Evolutionary conservation across 176 grass and related monocot genomes (phyloP), one percentile per base, ranked within the genome.

Genomic region (Ensete glaucum): DNA sequence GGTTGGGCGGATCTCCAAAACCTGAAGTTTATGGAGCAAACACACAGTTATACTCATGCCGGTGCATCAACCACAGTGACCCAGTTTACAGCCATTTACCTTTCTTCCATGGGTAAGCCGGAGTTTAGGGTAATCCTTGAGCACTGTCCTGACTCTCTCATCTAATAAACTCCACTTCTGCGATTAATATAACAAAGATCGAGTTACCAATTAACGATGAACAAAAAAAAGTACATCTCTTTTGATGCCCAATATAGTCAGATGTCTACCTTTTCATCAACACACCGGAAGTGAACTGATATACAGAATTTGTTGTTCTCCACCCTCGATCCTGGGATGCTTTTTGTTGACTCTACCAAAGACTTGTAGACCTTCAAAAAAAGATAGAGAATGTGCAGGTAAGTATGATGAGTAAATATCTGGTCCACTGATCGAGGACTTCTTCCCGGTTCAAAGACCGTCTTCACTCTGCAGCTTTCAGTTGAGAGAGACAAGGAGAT

Each of bases 291-390:
- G 69, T 72, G 69, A 72, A 72, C 69, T 8, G 69, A 72, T 12
- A 72, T 12, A 17, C 69, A 72, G 15, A 72, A 72, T 53, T 72
- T 72, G 51, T 72, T 72, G 69, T 72, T 72, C 51, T 72, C 69
- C 69, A 72, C 69, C 53, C 48, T 52, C 11, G 69, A 72, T 72
- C 69, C 69, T 53, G 69, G 20, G 20, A 72, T 53, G 51, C 50
- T 53, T 11, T 25, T 23, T 54, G 69, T 54, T 53, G 49, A 21
- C 20, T 72, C 50, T 21, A 53, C 50, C 51, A 72, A 72, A 11
- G 34, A 1, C 20, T 72, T 23, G 69, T 53, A 72, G n/a, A 72
- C 69, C 69, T 72, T 72, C 4, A 3, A 24, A 24, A 22, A 22
- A 51, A 53, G 57, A 62, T 7, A 17, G 20, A 72, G 16, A 23